phyloP scores from a whole-genome alignment of 257 asterid genomes.

The Fraxinus quadrangulata region DNA sequence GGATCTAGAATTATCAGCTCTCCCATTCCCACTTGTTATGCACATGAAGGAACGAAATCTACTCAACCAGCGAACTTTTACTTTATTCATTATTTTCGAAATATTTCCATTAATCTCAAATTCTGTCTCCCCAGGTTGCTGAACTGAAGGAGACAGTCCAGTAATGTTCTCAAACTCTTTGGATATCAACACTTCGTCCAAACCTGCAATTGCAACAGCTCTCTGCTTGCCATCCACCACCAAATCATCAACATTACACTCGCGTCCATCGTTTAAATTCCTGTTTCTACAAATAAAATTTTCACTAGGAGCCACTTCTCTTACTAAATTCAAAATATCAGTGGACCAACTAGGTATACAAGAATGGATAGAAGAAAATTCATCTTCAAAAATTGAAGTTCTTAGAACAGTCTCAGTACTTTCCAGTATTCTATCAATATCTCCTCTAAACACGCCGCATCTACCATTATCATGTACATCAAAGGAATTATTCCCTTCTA shows the following conservation, averaged over 20 bases:
- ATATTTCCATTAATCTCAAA: slow-evolving; percentile 26
- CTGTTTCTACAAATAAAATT: slow-evolving; percentile 21
- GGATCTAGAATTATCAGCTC: slow-evolving; percentile 27
- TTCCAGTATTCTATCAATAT: slow-evolving; percentile 48
- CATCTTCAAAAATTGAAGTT: slow-evolving; percentile 43
- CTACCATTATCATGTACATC: slow-evolving; percentile 11
- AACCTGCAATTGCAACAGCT: slow-evolving; percentile 18
- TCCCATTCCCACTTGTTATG: slow-evolving; percentile 34
- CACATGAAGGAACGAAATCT: slow-evolving; percentile 59
- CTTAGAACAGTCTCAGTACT: slow-evolving; percentile 58
- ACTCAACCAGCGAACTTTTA: slow-evolving; percentile 54
- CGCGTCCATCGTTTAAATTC: slow-evolving; percentile 30
- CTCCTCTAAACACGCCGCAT: slow-evolving; percentile 29
- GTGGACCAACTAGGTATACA: slow-evolving; percentile 47
- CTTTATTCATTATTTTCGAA: slow-evolving; percentile 33
- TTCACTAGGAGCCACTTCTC: slow-evolving; percentile 31
- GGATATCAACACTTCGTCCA: slow-evolving; percentile 30
- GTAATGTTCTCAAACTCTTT: slow-evolving; percentile 28
- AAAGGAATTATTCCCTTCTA: slow-evolving; percentile 23
- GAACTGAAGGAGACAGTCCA: slow-evolving; percentile 30
- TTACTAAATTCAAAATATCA: slow-evolving; percentile 37
- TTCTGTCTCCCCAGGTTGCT: slow-evolving; percentile 31
- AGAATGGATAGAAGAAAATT: slow-evolving; percentile 46
- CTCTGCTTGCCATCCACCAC: slow-evolving; percentile 34
- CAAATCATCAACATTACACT: slow-evolving; percentile 27